A percentile compares a stretch with the other conserved stretches of the same genome.
Conservation (phyloP, 2,329 filamentous ascomycete species). For the Remersonia thermophila region DNA sequence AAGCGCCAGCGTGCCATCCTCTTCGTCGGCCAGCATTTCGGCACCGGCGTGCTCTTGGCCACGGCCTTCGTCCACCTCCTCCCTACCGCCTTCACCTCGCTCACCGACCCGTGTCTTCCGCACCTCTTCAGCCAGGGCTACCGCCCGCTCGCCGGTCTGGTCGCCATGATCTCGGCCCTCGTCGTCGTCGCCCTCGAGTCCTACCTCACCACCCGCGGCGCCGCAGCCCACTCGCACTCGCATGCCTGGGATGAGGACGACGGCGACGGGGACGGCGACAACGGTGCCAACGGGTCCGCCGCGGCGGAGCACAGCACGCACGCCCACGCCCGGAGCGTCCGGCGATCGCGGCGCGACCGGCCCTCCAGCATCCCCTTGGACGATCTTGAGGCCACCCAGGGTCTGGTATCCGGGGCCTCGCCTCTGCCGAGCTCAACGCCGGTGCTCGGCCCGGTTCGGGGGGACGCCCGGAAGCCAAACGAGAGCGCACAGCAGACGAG, state of each 20-base stretch:
- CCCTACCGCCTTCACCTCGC: conserved; percentile 53
- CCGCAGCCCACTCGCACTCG: conserved; percentile 44
- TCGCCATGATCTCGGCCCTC: conserved; percentile 73
- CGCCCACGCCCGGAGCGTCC: conserved; percentile 26
- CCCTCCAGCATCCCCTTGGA: conserved; percentile 38
- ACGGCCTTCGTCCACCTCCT: conserved; percentile 73
- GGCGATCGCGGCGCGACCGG: conserved; percentile 32
- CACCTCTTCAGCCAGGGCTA: conserved; percentile 71
- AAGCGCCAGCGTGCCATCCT: conserved; percentile 47
- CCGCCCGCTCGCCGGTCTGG: conserved; percentile 63
- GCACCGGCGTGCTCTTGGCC: conserved; percentile 74
- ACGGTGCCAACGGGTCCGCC: conserved; percentile 16
- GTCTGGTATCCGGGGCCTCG: conserved; percentile 46
- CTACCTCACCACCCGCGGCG: conserved; percentile 64
- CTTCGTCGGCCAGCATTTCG: conserved; percentile 61
- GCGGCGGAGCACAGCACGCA: conserved; percentile 16
- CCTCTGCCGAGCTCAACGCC: conserved; percentile 46
- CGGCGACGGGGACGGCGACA: conserved; percentile 19
- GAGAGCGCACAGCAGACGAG: too few relatives aligned
- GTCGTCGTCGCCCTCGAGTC: conserved; percentile 79
- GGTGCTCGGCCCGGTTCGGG: conserved; percentile 14
- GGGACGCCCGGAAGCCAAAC: too few relatives aligned
- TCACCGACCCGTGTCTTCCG: conserved; percentile 61
- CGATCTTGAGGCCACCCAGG: conserved; percentile 39
- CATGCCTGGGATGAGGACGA: conserved; percentile 39